phyloP scores from a whole-genome alignment of 2,329 filamentous ascomycete species.

The Aspergillus glaucus region DNA sequence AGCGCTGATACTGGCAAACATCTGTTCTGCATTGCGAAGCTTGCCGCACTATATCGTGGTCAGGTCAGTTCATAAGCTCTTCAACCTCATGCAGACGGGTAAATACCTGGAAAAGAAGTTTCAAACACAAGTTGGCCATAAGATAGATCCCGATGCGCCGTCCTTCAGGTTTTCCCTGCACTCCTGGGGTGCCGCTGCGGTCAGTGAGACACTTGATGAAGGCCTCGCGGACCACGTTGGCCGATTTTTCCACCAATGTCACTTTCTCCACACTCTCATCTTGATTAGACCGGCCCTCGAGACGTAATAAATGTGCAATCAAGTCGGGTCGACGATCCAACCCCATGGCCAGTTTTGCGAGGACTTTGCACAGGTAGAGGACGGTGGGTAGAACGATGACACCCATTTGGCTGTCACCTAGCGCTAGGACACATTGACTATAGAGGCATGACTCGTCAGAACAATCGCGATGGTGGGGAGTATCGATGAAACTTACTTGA shows the following conservation, averaged over 20 bases:
- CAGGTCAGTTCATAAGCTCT: not conserved
- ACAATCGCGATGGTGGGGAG: not conserved
- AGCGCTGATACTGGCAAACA: slow-evolving; percentile 81
- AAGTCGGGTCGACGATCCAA: slow-evolving; percentile 76
- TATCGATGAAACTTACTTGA: slow-evolving; percentile 55
- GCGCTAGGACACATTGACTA: slow-evolving; percentile 75
- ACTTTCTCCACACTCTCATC: slow-evolving; percentile 62
- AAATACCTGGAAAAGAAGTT: slow-evolving; percentile 71
- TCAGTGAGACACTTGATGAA: slow-evolving; percentile 88
- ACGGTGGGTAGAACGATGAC: slow-evolving; percentile 76
- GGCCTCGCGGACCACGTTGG: slow-evolving; percentile 81
- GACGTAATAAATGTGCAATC: slow-evolving; percentile 54
- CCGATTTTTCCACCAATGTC: slow-evolving; percentile 78
- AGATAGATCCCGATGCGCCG: slow-evolving; percentile 85
- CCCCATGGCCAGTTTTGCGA: slow-evolving; percentile 76
- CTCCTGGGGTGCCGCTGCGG: slow-evolving; percentile 57
- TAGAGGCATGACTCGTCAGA: not conserved
- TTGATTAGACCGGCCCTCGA: slow-evolving; percentile 39
- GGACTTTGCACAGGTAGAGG: slow-evolving; percentile 71
- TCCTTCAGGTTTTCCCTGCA: slow-evolving; percentile 64
- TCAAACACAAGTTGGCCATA: slow-evolving; percentile 84
- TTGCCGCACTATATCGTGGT: slow-evolving; percentile 58
- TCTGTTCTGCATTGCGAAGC: slow-evolving; percentile 74
- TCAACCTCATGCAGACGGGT: not conserved
- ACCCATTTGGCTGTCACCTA: slow-evolving; percentile 72